Evolutionary conservation across 148 eudicot species (phyloP).

Genomic region (Pouteria glomerata): DNA sequence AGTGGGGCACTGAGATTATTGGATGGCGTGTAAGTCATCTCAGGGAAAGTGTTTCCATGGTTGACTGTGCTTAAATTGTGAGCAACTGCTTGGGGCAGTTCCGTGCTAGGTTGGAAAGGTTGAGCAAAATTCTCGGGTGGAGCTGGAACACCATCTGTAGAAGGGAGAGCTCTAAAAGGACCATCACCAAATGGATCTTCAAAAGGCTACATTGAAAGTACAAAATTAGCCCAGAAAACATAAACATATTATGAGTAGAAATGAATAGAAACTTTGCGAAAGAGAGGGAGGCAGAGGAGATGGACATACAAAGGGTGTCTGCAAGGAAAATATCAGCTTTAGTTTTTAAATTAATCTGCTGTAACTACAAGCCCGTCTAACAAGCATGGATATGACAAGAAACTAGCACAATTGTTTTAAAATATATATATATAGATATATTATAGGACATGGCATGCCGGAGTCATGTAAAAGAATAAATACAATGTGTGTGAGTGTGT

Average conservation of each 20-base stretch:
- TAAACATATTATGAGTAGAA: not conserved
- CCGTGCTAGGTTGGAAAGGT: slow-evolving; percentile 34
- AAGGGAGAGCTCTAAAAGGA: slow-evolving; percentile 74
- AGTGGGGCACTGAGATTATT: slow-evolving; percentile 19
- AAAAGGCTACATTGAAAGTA: slow-evolving; percentile 55
- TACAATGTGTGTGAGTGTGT: too few species aligned
- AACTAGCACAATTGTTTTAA: too few species aligned
- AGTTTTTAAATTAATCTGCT: not conserved
- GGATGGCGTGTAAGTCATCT: slow-evolving; percentile 14
- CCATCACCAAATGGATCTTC: slow-evolving; percentile 95
- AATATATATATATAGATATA: too few species aligned
- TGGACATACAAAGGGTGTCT: not conserved
- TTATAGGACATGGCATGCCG: too few species aligned
- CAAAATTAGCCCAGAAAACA: not conserved
- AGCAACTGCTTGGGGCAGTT: slow-evolving; percentile 33
- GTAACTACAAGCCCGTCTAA: too few species aligned
- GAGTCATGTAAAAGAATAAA: too few species aligned
- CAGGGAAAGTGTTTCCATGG: slow-evolving; percentile 30
- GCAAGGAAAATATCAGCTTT: not conserved
- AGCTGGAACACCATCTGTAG: slow-evolving; percentile 32
- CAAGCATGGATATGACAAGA: too few species aligned
- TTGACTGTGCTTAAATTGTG: slow-evolving; percentile 22
- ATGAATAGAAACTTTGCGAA: not conserved
- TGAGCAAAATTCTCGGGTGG: slow-evolving; percentile 38
- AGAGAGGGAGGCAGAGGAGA: not conserved